Evolutionary conservation across 805 yeast species (phyloP).

Genomic region (Yarrowia sp.): DNA sequence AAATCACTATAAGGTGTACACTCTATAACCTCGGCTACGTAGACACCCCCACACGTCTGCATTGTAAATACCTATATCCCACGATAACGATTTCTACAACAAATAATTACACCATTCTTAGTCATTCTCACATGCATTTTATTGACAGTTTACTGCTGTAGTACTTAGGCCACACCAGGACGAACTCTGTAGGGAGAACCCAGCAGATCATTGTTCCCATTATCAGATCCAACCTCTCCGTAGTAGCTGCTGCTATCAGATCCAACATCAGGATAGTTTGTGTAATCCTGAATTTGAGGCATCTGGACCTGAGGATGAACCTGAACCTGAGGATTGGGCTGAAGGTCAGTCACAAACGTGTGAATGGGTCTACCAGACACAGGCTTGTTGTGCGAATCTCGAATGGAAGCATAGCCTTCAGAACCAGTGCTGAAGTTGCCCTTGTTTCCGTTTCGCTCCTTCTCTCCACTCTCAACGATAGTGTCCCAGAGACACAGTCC

Average conservation of each 20-base stretch:
- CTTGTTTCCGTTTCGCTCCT: slow-evolving; percentile 7
- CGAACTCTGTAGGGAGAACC: neutral
- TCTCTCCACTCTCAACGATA: slow-evolving; percentile 20
- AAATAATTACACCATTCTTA: neutral
- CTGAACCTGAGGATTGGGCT: neutral
- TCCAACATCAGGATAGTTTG: neutral
- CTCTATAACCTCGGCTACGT: no score
- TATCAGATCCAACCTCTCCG: neutral
- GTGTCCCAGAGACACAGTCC: slow-evolving; percentile 16
- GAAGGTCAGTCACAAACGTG: slow-evolving; percentile 3
- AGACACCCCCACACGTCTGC: neutral
- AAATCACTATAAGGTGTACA: no score
- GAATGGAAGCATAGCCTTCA: slow-evolving; percentile 3
- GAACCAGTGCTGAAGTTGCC: slow-evolving; percentile 12
- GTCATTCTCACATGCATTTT: no score
- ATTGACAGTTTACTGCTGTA: no score
- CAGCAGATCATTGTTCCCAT: slow-evolving; percentile 4
- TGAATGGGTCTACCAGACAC: neutral
- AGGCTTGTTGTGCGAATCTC: neutral
- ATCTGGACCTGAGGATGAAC: neutral
- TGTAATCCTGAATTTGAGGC: neutral
- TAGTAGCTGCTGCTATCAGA: neutral
- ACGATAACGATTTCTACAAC: neutral
- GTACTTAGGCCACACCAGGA: slow-evolving; percentile 12
- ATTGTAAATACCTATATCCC: neutral